Conservation (phyloP, 108 stramenopile genomes). For the Cyclostephanos invisitatus region DNA sequence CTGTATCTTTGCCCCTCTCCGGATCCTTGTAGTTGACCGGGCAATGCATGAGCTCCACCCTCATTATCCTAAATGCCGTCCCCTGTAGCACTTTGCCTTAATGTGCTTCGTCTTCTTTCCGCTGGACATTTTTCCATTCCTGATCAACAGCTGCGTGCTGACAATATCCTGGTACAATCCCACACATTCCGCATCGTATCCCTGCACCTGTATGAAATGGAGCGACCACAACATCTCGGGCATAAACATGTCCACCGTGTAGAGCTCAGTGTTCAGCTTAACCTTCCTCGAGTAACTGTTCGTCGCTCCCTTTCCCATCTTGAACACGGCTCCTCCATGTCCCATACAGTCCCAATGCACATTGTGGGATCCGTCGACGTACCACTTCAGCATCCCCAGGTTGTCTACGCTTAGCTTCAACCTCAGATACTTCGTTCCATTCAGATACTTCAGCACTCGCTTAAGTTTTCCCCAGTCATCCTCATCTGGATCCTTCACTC, state of each 20-base stretch:
- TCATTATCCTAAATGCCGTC: background rate
- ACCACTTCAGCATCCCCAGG: slow-evolving; percentile 3
- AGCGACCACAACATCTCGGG: too few relatives aligned
- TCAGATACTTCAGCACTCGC: slow-evolving; percentile 9
- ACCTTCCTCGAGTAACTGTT: slow-evolving; percentile 1
- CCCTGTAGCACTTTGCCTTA: background rate
- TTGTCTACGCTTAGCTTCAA: slow-evolving; percentile 5
- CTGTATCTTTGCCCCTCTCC: too few relatives aligned
- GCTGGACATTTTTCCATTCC: too few relatives aligned
- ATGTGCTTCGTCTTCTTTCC: too few relatives aligned
- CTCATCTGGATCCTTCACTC: too few relatives aligned
- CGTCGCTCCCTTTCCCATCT: background rate
- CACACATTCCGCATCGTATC: too few relatives aligned
- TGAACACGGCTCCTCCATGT: background rate
- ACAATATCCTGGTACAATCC: too few relatives aligned
- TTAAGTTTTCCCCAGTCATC: slow-evolving; percentile 15
- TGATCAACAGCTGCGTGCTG: too few relatives aligned
- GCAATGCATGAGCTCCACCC: background rate
- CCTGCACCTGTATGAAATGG: background rate
- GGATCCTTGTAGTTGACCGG: too few relatives aligned
- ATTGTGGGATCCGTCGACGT: slow-evolving; percentile 1
- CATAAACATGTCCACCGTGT: background rate
- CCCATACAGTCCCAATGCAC: slow-evolving; percentile 6
- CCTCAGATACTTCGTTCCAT: slow-evolving; percentile 11
- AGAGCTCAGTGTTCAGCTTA: slow-evolving; percentile 4